These are phyloP conservation scores for Vigna nakashimae DNA, from an alignment of 306 rosid species.

Conservation along the genomic window DNA sequence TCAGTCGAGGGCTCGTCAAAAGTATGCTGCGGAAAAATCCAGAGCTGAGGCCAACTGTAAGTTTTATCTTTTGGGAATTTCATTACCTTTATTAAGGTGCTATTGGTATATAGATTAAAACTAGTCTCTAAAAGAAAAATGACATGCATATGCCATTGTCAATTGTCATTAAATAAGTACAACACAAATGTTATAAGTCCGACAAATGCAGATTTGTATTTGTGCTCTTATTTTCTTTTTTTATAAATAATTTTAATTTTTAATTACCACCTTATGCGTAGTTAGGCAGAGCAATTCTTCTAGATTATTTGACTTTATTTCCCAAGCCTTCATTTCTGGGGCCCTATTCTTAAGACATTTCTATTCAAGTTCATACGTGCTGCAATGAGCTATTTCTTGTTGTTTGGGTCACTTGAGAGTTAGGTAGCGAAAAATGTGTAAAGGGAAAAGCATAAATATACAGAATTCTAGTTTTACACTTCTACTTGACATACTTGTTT, in stretches of 20 bases:
- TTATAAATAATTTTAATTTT: background rate
- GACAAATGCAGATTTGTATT: slow-evolving; percentile 6
- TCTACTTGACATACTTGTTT: slow-evolving; percentile 2
- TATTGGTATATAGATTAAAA: slow-evolving; percentile 2
- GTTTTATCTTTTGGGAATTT: slow-evolving; percentile 46
- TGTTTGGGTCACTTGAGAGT: background rate
- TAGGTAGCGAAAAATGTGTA: slow-evolving; percentile 1
- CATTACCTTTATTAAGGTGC: slow-evolving; percentile 21
- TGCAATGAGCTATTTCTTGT: slow-evolving; percentile 11
- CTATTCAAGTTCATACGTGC: slow-evolving; percentile 22
- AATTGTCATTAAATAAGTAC: background rate
- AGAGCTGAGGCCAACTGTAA: slow-evolving; percentile 93
- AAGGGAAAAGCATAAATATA: background rate
- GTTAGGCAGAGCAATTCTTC: background rate
- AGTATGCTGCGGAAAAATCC: slow-evolving; percentile 99
- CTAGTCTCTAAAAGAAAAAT: slow-evolving; percentile 3
- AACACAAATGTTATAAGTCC: background rate
- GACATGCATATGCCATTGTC: background rate
- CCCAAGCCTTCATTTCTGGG: background rate
- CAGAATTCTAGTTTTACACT: background rate
- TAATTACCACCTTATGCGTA: slow-evolving; percentile 7
- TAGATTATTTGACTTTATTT: background rate
- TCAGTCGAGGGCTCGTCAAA: slow-evolving; percentile 93
- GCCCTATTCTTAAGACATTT: background rate
- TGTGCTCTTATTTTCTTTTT: background rate